Evolutionary conservation across 768 basidiomycete species (phyloP), one percentile per base, ranked within the genome.

Genomic region (Pleurotus platypus): DNA sequence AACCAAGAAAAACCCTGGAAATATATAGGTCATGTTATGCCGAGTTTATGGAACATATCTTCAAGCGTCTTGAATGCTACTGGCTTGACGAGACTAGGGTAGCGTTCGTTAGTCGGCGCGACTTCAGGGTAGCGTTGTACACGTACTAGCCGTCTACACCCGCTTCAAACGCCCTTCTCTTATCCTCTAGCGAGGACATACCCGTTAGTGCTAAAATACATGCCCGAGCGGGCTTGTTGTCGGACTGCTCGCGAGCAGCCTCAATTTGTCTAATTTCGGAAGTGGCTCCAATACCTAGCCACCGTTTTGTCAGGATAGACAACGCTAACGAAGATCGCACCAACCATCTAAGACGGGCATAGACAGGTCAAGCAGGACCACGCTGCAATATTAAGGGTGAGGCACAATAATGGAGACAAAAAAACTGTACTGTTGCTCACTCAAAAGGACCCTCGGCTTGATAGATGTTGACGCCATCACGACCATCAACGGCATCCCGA

Each of bases 81-180:
- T 9, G 95, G 95, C 70, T 98, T 98, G 57, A 97, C 92, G 16
- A 96, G 81, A 65, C 94, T 95, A 60, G 0, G 60, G 7, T 63
- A 43, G 42, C 37, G 5, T 42, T 53, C 16, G 27, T 62, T 27
- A 58, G 55, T 39, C 55, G 50, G 43, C 46, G 24, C 26, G 48
- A 37, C 24, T 26, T 11, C 27, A 16, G 20, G 13, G 22, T n/a
- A 22, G 3, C 35, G 49, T 35, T 16, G 30, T 46, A 6, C n/a
- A 85, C 92, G 61, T 66, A 95, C 93, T 96, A 96, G 74, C 95
- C 94, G 62, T 97, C 92, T 50, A 98, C 93, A 0, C 95, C 95
- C 51, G 90, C 91, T 46, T 91, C 87, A 61, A 96, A 96, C 0
- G 95, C 95, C 62, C 84, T 80, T 20, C 91, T 81, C 69, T 95